Evolutionary conservation across 164 flowering plant species (phyloP), one percentile per base, ranked within the genome.

Genomic region (Berberis vulgaris): DNA sequence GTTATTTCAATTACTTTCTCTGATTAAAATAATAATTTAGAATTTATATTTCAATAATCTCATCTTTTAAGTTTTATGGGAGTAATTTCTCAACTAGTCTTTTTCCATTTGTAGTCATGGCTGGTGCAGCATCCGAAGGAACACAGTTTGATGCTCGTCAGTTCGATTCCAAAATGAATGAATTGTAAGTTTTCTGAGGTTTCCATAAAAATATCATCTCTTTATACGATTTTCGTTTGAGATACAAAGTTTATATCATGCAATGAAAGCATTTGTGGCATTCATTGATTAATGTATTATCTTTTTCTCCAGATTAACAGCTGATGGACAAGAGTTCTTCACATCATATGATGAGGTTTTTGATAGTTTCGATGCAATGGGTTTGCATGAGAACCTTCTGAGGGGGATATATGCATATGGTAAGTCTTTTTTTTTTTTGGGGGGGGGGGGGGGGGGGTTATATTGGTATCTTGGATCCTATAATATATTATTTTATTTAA

Each of bases 391-490:
- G 68, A 82, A 86, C 65, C 88, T 86, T 71, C 79, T 86, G 54
- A 82, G 91, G 62, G 91, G 91, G 60, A 86, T 86, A 52, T 86
- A 82, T 77, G 91, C 91, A 6, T 86, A 86, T 64, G 91, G 91
- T 84, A 78, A 13, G 46, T 61, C 43, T 38, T 39, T 5, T 6
- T 40, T 59, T 45, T 45, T 7, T 7, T 4, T 46, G 0, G 8
- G 8, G 5, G 49, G 26, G 26, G 26, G 26, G 26, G 26, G 26
- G 26, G 26, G 0, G 0, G 26, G 0, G 50, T 11, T 1, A 47
- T 47, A 6, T 47, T 11, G 50, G 3, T 47, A n/a, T n/a, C n/a
- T n/a, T n/a, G 3, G 50, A 47, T 11, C 10, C 5, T 46, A 46
- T 5, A 8, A 46, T 5, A 46, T 46, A 5, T 5, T 8, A 46